These are phyloP conservation scores for Aspergillus pseudotamarii DNA, from an alignment of 2,329 filamentous ascomycete species.

Conservation along the genomic window DNA sequence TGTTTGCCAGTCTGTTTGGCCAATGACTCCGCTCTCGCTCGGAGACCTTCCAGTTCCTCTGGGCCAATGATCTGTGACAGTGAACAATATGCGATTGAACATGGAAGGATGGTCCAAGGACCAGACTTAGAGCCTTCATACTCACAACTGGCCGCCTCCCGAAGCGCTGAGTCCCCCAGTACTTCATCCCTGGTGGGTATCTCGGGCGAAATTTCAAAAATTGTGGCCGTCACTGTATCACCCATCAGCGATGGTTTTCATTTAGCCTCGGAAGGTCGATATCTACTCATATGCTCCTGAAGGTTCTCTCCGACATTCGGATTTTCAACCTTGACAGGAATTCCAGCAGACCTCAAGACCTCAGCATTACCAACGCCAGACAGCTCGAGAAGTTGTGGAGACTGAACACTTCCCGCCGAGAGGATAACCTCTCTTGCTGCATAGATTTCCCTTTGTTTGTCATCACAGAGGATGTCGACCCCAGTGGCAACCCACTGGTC, in stretches of 20 bases:
- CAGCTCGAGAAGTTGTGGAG: conserved; percentile 62
- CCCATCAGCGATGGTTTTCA: conserved; percentile 20
- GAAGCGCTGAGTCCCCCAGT: conserved; percentile 7
- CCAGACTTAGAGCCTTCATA: conserved; percentile 18
- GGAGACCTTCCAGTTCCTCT: conserved; percentile 6
- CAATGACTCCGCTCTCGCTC: background rate
- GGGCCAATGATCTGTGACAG: conserved; percentile 14
- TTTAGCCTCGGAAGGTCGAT: conserved; percentile 9
- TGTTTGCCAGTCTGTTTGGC: conserved; percentile 9
- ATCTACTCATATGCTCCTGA: conserved; percentile 48
- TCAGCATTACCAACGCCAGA: conserved; percentile 60
- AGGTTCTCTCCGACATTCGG: conserved; percentile 54
- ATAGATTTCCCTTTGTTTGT: conserved; percentile 37
- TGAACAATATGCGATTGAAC: conserved; percentile 25
- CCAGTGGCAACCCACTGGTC: conserved; percentile 39
- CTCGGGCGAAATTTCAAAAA: conserved; percentile 29
- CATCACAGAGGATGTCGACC: conserved; percentile 45
- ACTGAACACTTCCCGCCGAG: conserved; percentile 60
- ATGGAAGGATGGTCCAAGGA: conserved; percentile 25
- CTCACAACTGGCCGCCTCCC: conserved; percentile 17
- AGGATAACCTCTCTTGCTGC: conserved; percentile 58
- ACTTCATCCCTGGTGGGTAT: conserved; percentile 21
- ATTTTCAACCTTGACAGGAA: conserved; percentile 49
- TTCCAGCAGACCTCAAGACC: conserved; percentile 45
- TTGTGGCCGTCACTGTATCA: conserved; percentile 25